A percentile compares a stretch with the other conserved stretches of the same genome.
Evolutionary conservation across 805 yeast genomes (phyloP).

Genomic region (Kuraishia ogatae): DNA sequence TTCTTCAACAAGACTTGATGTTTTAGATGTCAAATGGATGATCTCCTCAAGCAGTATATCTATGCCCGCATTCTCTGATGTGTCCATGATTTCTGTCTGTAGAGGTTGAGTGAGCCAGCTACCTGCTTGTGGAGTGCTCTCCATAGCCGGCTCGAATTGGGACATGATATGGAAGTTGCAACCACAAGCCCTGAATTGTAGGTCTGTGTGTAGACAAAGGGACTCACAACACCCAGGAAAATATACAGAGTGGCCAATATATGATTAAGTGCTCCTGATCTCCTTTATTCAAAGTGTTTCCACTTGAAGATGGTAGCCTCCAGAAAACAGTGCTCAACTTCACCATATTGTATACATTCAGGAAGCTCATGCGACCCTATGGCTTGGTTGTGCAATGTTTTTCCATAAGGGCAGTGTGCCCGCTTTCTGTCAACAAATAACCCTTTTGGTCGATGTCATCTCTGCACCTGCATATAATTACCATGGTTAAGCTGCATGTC

Average conservation of each 20-base stretch:
- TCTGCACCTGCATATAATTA: neutral
- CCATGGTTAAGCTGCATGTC: neutral
- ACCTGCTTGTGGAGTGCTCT: neutral
- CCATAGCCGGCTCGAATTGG: neutral
- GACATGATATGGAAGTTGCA: neutral
- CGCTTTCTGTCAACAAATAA: neutral
- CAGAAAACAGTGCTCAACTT: too few species aligned
- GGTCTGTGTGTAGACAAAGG: neutral
- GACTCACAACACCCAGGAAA: neutral
- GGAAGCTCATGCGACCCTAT: neutral
- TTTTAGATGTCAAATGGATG: neutral
- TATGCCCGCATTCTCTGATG: neutral
- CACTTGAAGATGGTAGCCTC: neutral
- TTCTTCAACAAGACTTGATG: neutral
- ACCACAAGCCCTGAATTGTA: neutral
- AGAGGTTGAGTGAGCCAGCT: neutral
- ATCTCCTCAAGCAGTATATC: neutral
- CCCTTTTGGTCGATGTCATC: neutral
- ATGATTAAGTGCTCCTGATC: too few species aligned
- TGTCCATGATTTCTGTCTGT: neutral
- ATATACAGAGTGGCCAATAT: neutral
- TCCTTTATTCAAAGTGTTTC: too few species aligned
- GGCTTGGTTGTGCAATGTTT: neutral
- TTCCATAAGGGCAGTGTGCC: neutral
- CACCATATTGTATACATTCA: neutral